Evolutionary conservation across 345 rosid species (phyloP).

Genomic region (Odontarrhena argentea): DNA sequence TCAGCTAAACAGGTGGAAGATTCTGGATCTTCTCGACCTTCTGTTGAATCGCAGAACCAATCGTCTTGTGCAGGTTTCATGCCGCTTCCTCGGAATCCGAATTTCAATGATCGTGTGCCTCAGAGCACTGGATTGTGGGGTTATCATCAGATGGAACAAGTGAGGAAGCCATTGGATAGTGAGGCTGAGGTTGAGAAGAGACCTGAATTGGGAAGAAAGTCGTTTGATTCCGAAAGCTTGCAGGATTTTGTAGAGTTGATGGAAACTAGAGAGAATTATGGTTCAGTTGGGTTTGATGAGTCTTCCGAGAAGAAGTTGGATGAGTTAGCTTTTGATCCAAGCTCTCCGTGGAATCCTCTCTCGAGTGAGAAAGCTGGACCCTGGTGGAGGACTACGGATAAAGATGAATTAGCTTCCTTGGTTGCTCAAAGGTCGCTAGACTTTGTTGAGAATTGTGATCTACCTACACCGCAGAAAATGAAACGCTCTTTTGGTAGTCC

Average conservation of each 20-base stretch:
- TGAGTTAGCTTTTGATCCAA: constrained; percentile 52
- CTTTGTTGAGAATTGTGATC: constrained; percentile 78
- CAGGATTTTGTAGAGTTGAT: constrained; percentile 49
- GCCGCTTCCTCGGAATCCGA: constrained; percentile 58
- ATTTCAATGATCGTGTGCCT: constrained; percentile 50
- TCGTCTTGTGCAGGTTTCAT: constrained; percentile 51
- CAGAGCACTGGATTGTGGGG: constrained; percentile 73
- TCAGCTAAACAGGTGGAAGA: constrained; percentile 61
- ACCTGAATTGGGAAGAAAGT: constrained; percentile 26
- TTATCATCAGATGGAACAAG: constrained; percentile 54
- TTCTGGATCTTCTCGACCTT: constrained; percentile 48
- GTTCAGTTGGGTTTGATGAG: constrained; percentile 42
- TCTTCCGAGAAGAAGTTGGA: constrained; percentile 40
- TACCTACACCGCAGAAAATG: constrained; percentile 78
- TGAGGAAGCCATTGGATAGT: constrained; percentile 47
- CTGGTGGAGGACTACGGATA: constrained; percentile 86
- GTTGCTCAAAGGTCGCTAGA: constrained; percentile 81
- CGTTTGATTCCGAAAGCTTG: constrained; percentile 36
- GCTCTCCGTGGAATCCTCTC: constrained; percentile 59
- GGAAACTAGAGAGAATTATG: constrained; percentile 47
- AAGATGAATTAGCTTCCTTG: constrained; percentile 79
- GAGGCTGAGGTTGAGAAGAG: constrained; percentile 51
- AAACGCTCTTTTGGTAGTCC: constrained; percentile 45
- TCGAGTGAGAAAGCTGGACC: constrained; percentile 63
- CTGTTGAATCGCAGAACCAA: constrained; percentile 49